Evolutionary conservation across 306 rosid genomes (phyloP).

Genomic region (Ochetophila trinervis): DNA sequence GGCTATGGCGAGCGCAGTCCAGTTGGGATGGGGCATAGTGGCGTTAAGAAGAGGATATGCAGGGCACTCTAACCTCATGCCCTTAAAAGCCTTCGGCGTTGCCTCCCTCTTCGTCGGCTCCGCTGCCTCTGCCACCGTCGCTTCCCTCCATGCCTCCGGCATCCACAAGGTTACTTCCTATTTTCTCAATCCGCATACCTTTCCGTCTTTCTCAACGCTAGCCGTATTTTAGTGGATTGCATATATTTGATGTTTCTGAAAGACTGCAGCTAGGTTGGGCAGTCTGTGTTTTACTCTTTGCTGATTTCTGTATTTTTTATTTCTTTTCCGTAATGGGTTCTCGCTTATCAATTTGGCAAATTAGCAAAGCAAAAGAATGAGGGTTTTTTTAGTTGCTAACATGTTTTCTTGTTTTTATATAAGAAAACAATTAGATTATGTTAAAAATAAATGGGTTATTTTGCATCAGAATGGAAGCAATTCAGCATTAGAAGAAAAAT

Average conservation of each 20-base stretch:
- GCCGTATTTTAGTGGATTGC: neutral
- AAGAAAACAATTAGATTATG: no score
- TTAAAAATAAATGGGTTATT: no score
- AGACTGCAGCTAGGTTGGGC: neutral
- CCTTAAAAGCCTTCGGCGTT: conserved; percentile 68
- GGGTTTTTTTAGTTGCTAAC: no score
- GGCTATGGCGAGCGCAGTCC: conserved; percentile 63
- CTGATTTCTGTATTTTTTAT: no score
- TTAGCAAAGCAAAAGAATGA: no score
- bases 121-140: conserved; percentile 57
- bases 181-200: neutral
- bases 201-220: conserved; percentile 9
- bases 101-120: conserved; percentile 83
- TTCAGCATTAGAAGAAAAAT: no score
- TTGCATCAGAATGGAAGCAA: no score
- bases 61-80: conserved; percentile 62
- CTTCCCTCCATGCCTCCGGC: conserved; percentile 51
- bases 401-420: no score
- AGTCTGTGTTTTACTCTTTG: no score
- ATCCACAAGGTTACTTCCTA: conserved; percentile 48
- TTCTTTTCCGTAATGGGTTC: no score
- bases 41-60: conserved; percentile 40
- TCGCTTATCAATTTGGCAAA: no score
- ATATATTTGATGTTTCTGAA: neutral
- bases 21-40: conserved; percentile 58